Evolutionary conservation across 176 grass and related monocot genomes (phyloP).

Genomic region (Bolboschoenus planiculmis): DNA sequence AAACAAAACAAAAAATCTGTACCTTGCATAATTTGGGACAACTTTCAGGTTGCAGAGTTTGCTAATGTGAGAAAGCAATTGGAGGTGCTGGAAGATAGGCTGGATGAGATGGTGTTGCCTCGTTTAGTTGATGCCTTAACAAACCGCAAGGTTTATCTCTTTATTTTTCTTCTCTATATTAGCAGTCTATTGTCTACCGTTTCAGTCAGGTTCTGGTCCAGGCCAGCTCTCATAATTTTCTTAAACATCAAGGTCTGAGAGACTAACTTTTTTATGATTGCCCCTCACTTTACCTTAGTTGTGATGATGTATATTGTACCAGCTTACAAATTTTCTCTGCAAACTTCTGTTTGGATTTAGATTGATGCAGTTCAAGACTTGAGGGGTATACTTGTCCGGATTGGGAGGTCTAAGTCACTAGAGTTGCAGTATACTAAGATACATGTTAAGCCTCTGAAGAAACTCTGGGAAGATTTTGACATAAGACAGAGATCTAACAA

Average conservation of each 20-base stretch:
- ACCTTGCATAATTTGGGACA: constrained; percentile 16
- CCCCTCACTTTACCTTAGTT: not conserved
- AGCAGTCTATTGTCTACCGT: not conserved
- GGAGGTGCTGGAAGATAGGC: constrained; percentile 91
- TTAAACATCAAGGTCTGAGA: not conserved
- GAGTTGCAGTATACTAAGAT: constrained; percentile 91
- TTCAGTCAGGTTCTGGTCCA: not conserved
- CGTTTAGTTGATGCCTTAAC: constrained; percentile 80
- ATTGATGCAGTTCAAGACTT: constrained; percentile 88
- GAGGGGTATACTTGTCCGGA: constrained; percentile 76
- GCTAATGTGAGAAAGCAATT: constrained; percentile 98
- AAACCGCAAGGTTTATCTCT: constrained; percentile 74
- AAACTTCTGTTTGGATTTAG: constrained; percentile 32
- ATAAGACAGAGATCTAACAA: constrained; percentile 61
- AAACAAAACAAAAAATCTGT: not conserved
- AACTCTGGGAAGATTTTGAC: constrained; percentile 97
- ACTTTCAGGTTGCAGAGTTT: constrained; percentile 90
- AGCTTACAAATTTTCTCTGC: not conserved
- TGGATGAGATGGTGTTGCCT: constrained; percentile 96
- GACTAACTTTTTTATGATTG: constrained; percentile 5
- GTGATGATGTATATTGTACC: constrained; percentile 3
- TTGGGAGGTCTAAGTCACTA: constrained; percentile 87
- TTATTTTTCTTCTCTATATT: not conserved
- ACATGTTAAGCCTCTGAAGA: constrained; percentile 85
- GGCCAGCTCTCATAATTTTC: not conserved